These are phyloP conservation scores for Globisporangium okanoganense DNA, from an alignment of 352 stramenopile species.

Conservation along the genomic window DNA sequence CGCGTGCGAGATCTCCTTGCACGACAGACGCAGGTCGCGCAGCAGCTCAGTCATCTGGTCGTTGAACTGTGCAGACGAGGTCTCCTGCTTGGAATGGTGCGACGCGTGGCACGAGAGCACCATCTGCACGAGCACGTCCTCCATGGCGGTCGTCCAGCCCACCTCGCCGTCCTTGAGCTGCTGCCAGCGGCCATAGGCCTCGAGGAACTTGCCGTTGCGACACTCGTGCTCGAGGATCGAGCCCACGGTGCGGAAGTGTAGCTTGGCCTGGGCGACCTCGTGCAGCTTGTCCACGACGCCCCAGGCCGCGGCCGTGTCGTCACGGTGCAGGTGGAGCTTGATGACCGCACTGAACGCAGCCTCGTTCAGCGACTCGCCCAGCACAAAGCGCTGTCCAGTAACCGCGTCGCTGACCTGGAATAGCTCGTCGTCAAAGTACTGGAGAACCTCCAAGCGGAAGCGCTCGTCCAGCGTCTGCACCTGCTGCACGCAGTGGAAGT, in stretches of 20 bases:
- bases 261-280: constrained; percentile 22
- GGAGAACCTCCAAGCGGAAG: constrained; percentile 32
- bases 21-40: constrained; percentile 49
- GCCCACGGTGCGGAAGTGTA: constrained; percentile 70
- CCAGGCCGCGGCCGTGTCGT: constrained; percentile 45
- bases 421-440: constrained; percentile 48
- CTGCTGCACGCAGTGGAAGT: constrained; percentile 66
- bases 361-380: constrained; percentile 64
- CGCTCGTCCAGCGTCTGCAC: constrained; percentile 24
- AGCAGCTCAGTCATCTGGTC: constrained; percentile 60
- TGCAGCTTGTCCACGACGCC: constrained; percentile 38
- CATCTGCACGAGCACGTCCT: constrained; percentile 67
- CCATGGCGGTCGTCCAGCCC: constrained; percentile 72
- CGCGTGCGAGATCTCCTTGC: constrained; percentile 43
- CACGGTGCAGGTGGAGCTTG: constrained; percentile 41
- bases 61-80: constrained; percentile 25
- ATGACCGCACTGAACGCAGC: constrained; percentile 53
- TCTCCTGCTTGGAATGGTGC: neutral
- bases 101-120: constrained; percentile 35
- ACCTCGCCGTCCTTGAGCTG: constrained; percentile 49
- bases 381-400: constrained; percentile 20
- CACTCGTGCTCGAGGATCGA: constrained; percentile 61
- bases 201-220: constrained; percentile 29
- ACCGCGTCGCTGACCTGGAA: constrained; percentile 22
- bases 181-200: constrained; percentile 50